phyloP scores from a whole-genome alignment of 768 basidiomycete species.

The Hericium rajendrae region DNA sequence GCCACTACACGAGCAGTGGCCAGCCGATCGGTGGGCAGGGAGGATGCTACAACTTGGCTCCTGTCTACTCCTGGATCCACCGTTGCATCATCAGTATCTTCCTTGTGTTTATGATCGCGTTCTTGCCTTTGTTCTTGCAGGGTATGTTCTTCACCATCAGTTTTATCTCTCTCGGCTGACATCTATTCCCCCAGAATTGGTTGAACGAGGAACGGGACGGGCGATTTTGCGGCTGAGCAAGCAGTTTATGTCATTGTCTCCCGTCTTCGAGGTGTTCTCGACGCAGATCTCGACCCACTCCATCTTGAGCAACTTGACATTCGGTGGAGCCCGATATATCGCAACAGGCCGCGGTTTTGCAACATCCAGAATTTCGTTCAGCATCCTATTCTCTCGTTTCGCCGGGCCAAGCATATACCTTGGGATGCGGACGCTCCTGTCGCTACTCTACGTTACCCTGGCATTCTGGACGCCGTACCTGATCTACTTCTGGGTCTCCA shows the following conservation, averaged over 20 bases:
- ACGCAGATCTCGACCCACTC: slow-evolving; percentile 99
- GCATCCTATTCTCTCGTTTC: slow-evolving; percentile 93
- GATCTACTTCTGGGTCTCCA: slow-evolving; percentile 97
- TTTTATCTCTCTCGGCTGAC: background rate
- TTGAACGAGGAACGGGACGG: slow-evolving; percentile 89
- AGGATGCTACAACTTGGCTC: slow-evolving; percentile 91
- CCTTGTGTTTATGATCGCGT: slow-evolving; percentile 96
- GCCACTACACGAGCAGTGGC: slow-evolving; percentile 65
- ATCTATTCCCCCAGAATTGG: slow-evolving; percentile 56
- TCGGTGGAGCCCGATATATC: slow-evolving; percentile 97
- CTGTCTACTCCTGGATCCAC: slow-evolving; percentile 92
- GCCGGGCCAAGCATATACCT: slow-evolving; percentile 98
- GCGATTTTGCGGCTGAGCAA: slow-evolving; percentile 87
- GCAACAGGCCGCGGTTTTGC: slow-evolving; percentile 99
- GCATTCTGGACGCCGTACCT: slow-evolving; percentile 86
- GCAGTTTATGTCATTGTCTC: slow-evolving; percentile 90
- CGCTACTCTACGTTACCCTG: slow-evolving; percentile 90
- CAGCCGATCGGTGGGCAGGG: slow-evolving; percentile 67
- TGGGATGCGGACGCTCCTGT: slow-evolving; percentile 85
- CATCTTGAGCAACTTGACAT: slow-evolving; percentile 92
- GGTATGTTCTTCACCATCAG: slow-evolving; percentile 35
- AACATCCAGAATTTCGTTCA: slow-evolving; percentile 90
- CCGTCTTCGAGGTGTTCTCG: slow-evolving; percentile 94
- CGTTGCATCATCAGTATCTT: slow-evolving; percentile 97
- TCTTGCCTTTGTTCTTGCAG: slow-evolving; percentile 91